Conservation (phyloP, 2,329 filamentous ascomycete species). For the Chrysoporthe cubensis region DNA sequence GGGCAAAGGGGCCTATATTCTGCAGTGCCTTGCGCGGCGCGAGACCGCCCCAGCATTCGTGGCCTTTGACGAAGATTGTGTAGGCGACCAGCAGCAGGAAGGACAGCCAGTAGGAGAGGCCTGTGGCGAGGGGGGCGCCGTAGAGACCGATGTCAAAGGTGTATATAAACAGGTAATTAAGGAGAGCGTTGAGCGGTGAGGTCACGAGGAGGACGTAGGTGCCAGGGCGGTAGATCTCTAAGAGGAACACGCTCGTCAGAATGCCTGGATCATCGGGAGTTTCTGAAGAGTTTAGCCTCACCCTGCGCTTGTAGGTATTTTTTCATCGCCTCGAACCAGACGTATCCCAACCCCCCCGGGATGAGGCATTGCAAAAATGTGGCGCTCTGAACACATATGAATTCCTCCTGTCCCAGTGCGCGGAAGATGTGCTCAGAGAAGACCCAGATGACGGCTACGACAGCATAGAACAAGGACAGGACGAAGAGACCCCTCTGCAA, state of each 20-base stretch:
- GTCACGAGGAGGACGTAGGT: conserved; percentile 84
- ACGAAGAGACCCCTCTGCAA: conserved; percentile 78
- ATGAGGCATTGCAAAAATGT: conserved; percentile 74
- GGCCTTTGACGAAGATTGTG: conserved; percentile 69
- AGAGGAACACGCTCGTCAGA: conserved; percentile 17
- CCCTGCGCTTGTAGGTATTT: conserved; percentile 88
- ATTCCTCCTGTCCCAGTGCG: conserved; percentile 75
- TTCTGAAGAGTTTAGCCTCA: conserved; percentile 62
- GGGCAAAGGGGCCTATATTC: conserved; percentile 72
- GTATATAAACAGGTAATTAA: conserved; percentile 83
- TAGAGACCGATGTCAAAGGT: conserved; percentile 71
- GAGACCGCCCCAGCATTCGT: conserved; percentile 79
- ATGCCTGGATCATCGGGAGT: conserved; percentile 28
- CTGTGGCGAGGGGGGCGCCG: conserved; percentile 80
- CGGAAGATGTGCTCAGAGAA: conserved; percentile 76
- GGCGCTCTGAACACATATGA: conserved; percentile 74
- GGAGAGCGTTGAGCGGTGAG: conserved; percentile 76
- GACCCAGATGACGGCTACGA: conserved; percentile 74
- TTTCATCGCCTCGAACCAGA: conserved; percentile 87
- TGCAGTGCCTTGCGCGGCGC: conserved; percentile 64
- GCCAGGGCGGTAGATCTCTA: conserved; percentile 74
- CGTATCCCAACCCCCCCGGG: conserved; percentile 81
- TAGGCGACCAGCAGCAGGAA: conserved; percentile 79
- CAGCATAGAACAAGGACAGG: conserved; percentile 71
- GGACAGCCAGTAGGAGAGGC: conserved; percentile 84